These are phyloP conservation scores for Tetrahymena borealis DNA, from an alignment of 73 alveolate genomes.

Conservation along the genomic window DNA sequence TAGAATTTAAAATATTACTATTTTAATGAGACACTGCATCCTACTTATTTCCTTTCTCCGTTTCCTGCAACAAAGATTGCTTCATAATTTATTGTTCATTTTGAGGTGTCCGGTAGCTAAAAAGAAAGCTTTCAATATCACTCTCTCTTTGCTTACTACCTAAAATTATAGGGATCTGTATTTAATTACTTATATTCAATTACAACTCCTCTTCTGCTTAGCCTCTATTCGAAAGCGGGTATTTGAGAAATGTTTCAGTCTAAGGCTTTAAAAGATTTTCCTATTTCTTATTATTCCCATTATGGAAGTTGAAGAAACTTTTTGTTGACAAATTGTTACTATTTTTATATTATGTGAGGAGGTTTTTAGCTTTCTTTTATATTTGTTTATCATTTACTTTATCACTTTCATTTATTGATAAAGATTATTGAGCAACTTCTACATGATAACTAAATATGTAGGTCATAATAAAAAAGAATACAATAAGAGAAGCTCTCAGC, in stretches of 20 bases:
- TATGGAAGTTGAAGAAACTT: not conserved
- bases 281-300: not conserved
- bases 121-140: not conserved
- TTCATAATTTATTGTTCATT: not conserved
- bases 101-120: not conserved
- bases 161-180: not conserved
- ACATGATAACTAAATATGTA: not conserved
- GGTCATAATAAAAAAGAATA: not conserved
- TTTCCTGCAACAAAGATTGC: not conserved
- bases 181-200: not conserved
- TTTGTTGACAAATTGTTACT: not conserved
- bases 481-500: not conserved
- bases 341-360: not conserved
- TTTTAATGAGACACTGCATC: not conserved
- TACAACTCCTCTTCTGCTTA: not conserved
- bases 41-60: not conserved
- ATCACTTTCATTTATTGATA: not conserved
- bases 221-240: not conserved
- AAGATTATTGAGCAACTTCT: not conserved
- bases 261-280: not conserved
- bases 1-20: not conserved
- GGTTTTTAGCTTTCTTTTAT: not conserved
- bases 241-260: not conserved
- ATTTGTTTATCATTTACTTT: not conserved
- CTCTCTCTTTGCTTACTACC: not conserved